phyloP scores from a whole-genome alignment of 352 stramenopile genomes.

The Globisporangium canariense region DNA sequence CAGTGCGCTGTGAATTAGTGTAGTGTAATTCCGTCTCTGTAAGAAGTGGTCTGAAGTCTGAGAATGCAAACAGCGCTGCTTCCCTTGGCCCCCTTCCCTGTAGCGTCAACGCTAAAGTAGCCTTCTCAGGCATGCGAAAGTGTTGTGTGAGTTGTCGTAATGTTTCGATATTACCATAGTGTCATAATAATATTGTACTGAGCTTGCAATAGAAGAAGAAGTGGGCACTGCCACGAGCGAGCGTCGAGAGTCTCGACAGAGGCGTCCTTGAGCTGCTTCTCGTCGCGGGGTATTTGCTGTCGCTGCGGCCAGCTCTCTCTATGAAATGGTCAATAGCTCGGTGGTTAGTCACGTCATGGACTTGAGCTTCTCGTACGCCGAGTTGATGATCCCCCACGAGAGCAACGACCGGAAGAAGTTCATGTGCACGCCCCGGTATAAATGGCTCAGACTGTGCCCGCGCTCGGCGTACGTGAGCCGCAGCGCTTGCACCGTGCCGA shows the following conservation, averaged over 20 bases:
- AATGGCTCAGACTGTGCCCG: slow-evolving; percentile 41
- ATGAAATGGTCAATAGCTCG: not conserved
- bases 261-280: not conserved
- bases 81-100: too few relatives aligned
- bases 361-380: slow-evolving; percentile 86
- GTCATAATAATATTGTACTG: slow-evolving; percentile 10
- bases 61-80: too few relatives aligned
- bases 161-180: slow-evolving; percentile 4
- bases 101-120: too few relatives aligned
- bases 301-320: not conserved
- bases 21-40: too few relatives aligned
- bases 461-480: slow-evolving; percentile 72
- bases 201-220: not conserved
- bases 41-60: too few relatives aligned
- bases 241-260: too few relatives aligned
- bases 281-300: not conserved
- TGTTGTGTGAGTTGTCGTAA: not conserved
- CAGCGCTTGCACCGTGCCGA: slow-evolving; percentile 53
- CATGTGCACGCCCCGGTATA: slow-evolving; percentile 87
- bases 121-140: too few relatives aligned
- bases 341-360: slow-evolving; percentile 41
- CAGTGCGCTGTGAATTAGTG: too few relatives aligned
- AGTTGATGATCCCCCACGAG: slow-evolving; percentile 91
- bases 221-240: not conserved
- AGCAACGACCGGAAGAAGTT: slow-evolving; percentile 87